These are phyloP conservation scores for Termitomyces bulborhizus DNA, from an alignment of 768 basidiomycete genomes.

Conservation along the genomic window DNA sequence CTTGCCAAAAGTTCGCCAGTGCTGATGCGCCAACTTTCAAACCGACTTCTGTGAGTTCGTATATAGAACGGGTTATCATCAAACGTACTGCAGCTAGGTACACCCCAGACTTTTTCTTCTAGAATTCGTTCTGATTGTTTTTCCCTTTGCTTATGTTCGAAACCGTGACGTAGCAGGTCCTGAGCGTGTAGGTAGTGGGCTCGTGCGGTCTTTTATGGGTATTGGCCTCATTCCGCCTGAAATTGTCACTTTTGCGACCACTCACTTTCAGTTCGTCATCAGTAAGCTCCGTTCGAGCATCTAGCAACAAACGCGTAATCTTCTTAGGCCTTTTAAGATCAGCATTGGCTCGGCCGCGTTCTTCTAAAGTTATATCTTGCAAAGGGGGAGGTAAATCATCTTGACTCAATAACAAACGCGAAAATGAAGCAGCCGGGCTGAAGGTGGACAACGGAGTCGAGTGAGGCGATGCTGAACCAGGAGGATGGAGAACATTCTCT, in stretches of 20 bases:
- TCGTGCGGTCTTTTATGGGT: constrained; percentile 44
- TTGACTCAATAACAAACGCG: constrained; percentile 34
- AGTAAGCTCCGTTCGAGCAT: constrained; percentile 72
- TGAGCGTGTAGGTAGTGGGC: constrained; percentile 65
- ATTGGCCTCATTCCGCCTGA: not conserved
- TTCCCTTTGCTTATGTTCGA: constrained; percentile 46
- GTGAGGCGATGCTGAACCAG: not conserved
- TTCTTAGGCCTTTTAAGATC: constrained; percentile 32
- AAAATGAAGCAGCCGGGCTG: constrained; percentile 33
- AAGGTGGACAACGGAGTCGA: constrained; percentile 7
- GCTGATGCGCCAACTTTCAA: constrained; percentile 57
- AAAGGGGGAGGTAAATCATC: constrained; percentile 23
- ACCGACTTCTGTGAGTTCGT: not conserved
- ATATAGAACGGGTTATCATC: not conserved
- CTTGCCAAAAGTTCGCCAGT: constrained; percentile 71
- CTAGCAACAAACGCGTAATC: constrained; percentile 57
- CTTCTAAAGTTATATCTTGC: constrained; percentile 22
- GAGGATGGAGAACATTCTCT: not conserved
- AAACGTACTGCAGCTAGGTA: constrained; percentile 55
- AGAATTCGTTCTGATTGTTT: constrained; percentile 49
- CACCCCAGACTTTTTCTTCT: constrained; percentile 61
- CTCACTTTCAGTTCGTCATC: constrained; percentile 74
- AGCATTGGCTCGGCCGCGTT: constrained; percentile 14
- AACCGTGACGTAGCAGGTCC: constrained; percentile 40
- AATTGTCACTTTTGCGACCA: not conserved